Evolutionary conservation across 352 stramenopile species (phyloP), one percentile per base, ranked within the genome.

Genomic region (Phytophthora meadii): DNA sequence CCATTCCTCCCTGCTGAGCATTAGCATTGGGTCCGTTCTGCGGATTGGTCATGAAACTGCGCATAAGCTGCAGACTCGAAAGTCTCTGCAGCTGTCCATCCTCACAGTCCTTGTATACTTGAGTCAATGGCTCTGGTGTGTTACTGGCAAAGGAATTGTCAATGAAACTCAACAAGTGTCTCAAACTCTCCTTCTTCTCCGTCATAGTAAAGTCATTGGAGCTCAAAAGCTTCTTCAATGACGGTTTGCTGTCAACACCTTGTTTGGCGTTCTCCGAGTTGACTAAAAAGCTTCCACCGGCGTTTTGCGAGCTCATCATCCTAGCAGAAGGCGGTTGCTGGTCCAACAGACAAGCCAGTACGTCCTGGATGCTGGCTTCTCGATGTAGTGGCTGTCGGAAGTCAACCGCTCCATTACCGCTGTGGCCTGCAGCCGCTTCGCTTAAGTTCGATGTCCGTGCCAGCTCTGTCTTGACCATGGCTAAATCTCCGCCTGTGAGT

Each of bases 121-220:
- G 84, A 11, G 82, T 90, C 51, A 93, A 76, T 5, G 84, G 84
- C 51, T 95, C 87, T 2, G 84, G 74, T 19, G 84, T 81, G 54
- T 78, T 81, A 60, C 80, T 91, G 10, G 87, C 81, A 67, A 93
- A 93, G 45, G 82, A 92, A 37, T 74, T 95, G 74, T 95, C 87
- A 44, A 95, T 92, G 19, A 95, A 92, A 47, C 84, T 92, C 17
- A 95, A 68, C 30, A 95, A 47, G 47, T 93, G 84, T 27, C 82
- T 81, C 39, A 95, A 48, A 62, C 87, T 95, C 68, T 93, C 82
- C 58, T 95, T 95, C 77, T 95, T 95, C 65, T 95, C 83, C 24
- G 80, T 93, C 82, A 92, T 89, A 14, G 72, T 82, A 39, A 95
- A 95, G 51, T 90, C 72, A 42, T 85, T 89, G n/a, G 83, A 92